phyloP scores from a whole-genome alignment of 345 rosid genomes.

The Physaria fendleri region DNA sequence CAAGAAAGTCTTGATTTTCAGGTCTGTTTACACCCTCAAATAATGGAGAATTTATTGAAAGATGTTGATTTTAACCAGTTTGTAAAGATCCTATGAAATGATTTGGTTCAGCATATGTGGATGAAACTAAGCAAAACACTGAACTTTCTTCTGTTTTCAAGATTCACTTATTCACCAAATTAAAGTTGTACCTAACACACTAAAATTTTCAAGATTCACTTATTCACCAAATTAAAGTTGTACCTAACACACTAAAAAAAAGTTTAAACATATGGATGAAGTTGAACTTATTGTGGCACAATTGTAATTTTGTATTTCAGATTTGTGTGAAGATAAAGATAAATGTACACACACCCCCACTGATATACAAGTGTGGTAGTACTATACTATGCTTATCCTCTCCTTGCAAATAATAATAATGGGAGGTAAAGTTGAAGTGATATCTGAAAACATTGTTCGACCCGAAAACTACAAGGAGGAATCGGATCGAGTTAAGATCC shows the following conservation, averaged over 20 bases:
- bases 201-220: background rate
- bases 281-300: too few species aligned
- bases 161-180: too few species aligned
- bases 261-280: too few species aligned
- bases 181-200: too few species aligned
- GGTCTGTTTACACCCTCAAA: conserved; percentile 11
- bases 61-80: conserved; percentile 23
- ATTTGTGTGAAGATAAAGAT: background rate
- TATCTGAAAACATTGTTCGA: conserved; percentile 17
- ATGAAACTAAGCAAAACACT: background rate
- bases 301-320: too few species aligned
- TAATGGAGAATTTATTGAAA: background rate
- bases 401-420: background rate
- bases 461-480: conserved; percentile 1
- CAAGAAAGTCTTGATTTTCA: conserved; percentile 41
- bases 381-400: too few species aligned
- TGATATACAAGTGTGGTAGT: background rate
- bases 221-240: too few species aligned
- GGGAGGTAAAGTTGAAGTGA: conserved; percentile 6
- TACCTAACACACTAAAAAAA: too few species aligned
- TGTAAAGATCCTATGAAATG: conserved; percentile 4
- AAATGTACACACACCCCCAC: background rate
- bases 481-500: conserved; percentile 21
- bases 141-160: background rate
- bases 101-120: background rate